phyloP scores from a whole-genome alignment of 768 basidiomycete species.

The Phaffia australis region DNA sequence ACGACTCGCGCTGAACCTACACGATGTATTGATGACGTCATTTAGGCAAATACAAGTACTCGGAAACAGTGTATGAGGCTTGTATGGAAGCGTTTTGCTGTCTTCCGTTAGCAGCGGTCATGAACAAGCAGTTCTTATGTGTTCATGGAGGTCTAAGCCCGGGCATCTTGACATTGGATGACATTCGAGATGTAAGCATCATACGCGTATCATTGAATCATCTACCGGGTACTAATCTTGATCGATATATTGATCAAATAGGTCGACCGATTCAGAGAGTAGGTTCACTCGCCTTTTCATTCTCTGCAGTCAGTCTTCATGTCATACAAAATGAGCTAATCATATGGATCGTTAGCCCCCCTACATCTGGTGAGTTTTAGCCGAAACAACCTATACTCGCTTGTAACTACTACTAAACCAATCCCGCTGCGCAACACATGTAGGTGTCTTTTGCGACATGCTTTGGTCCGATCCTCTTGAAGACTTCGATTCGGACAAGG shows the following conservation, averaged over 20 bases:
- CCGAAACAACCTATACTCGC: too few relatives aligned
- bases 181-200: constrained; percentile 60
- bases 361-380: constrained; percentile 58
- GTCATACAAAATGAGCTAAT: background rate
- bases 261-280: constrained; percentile 94
- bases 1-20: background rate
- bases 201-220: background rate
- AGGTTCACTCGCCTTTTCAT: background rate
- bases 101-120: constrained; percentile 86
- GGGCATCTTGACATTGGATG: constrained; percentile 88
- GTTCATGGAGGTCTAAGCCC: constrained; percentile 96
- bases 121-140: constrained; percentile 99
- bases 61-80: constrained; percentile 88
- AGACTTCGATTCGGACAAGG: constrained; percentile 93
- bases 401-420: too few relatives aligned
- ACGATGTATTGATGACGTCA: background rate
- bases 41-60: constrained; percentile 96
- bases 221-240: background rate
- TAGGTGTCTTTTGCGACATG: constrained; percentile 81
- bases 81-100: constrained; percentile 98
- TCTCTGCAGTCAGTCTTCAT: background rate
- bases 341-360: constrained; percentile 84
- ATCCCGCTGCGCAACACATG: too few relatives aligned
- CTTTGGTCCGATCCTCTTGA: constrained; percentile 97
- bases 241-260: constrained; percentile 33